These are phyloP conservation scores for Trichoderma simmonsii DNA, from an alignment of 2,329 filamentous ascomycete genomes.

Conservation along the genomic window DNA sequence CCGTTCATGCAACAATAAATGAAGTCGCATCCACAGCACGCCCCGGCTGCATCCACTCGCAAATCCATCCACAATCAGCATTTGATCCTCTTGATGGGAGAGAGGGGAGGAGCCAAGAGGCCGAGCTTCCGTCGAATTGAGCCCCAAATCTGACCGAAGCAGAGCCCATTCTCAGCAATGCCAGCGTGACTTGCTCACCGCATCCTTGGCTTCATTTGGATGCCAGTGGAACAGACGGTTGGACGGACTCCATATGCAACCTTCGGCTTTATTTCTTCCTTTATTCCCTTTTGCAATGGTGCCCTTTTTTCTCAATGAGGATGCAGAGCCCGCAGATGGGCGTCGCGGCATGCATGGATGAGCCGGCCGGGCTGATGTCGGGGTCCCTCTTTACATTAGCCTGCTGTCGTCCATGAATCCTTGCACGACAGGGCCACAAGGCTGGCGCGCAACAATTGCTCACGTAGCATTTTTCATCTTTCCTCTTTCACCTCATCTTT, in stretches of 20 bases:
- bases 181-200: not conserved
- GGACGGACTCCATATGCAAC: not conserved
- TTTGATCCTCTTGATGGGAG: not conserved
- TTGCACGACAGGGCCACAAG: not conserved
- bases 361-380: not conserved
- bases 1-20: conserved; percentile 9
- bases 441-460: not conserved
- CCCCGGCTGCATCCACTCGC: not conserved
- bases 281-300: not conserved
- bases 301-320: not conserved
- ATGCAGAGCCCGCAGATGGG: not conserved
- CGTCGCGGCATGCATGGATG: not conserved
- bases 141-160: not conserved
- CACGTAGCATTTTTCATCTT: not conserved
- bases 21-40: not conserved
- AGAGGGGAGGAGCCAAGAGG: not conserved
- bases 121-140: not conserved
- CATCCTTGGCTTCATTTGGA: not conserved
- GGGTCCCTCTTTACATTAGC: not conserved
- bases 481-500: not conserved
- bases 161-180: not conserved
- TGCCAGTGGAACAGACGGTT: not conserved
- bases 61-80: not conserved
- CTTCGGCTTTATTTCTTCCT: not conserved
- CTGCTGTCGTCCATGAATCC: not conserved